Conservation (phyloP, 306 rosid genomes). For the Cajanus cajan region DNA sequence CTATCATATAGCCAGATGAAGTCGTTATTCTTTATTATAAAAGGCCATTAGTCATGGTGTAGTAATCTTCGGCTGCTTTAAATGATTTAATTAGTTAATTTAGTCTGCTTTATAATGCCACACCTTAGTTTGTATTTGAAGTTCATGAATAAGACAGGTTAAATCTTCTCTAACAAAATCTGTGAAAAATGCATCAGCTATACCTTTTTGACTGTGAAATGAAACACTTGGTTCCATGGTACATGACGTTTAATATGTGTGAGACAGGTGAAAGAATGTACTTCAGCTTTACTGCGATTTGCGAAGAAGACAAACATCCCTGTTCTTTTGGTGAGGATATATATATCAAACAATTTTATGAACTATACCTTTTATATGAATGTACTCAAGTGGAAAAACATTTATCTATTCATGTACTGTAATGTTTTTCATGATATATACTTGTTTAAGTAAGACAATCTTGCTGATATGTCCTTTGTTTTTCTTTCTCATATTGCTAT, state of each 20-base stretch:
- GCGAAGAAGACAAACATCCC: constrained; percentile 83
- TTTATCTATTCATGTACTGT: not conserved
- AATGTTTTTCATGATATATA: not conserved
- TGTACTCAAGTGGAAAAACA: not conserved
- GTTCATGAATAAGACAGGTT: not conserved
- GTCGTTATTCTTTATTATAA: not conserved
- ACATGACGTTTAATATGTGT: constrained; percentile 28
- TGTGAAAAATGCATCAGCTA: constrained; percentile 8
- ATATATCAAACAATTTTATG: not conserved
- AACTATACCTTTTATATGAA: not conserved
- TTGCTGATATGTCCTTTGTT: not conserved
- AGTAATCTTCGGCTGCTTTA: constrained; percentile 8
- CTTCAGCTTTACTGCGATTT: constrained; percentile 75
- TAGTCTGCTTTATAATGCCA: not conserved
- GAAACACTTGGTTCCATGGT: constrained; percentile 1
- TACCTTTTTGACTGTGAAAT: constrained; percentile 17
- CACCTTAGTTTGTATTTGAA: not conserved
- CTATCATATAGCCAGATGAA: not conserved
- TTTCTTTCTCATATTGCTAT: not conserved
- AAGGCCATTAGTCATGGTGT: not conserved
- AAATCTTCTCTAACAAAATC: not conserved
- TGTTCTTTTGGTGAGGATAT: constrained; percentile 67
- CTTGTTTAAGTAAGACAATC: not conserved
- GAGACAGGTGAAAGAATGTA: constrained; percentile 89
- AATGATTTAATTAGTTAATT: constrained; percentile 5